phyloP scores from a whole-genome alignment of 2,329 filamentous ascomycete species.

The Calonectria henricotiae region DNA sequence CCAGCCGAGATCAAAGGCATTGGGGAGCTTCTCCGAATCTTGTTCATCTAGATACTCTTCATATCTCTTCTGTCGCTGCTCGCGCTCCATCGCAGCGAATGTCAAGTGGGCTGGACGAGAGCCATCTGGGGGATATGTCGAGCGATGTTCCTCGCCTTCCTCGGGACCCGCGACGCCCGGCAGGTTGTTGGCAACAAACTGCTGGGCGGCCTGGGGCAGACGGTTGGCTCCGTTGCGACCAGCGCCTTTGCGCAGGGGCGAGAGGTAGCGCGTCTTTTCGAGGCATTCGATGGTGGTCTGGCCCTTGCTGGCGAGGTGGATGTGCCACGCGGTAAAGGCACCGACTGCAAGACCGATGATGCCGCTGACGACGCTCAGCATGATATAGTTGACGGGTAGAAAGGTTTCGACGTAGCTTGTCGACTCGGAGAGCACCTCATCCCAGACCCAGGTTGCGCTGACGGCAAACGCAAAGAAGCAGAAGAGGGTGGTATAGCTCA shows the following conservation, averaged over 20 bases:
- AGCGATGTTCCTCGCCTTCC: constrained; percentile 79
- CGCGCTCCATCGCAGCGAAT: constrained; percentile 71
- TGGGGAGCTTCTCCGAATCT: constrained; percentile 89
- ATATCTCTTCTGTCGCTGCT: constrained; percentile 71
- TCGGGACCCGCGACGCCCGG: constrained; percentile 86
- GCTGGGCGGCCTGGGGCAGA: constrained; percentile 74
- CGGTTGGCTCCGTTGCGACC: constrained; percentile 70
- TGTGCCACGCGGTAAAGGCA: constrained; percentile 93
- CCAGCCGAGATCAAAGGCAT: constrained; percentile 93
- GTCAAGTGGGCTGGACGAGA: constrained; percentile 64
- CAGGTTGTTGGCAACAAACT: constrained; percentile 84
- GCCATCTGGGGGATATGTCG: constrained; percentile 53
- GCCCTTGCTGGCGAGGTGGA: constrained; percentile 83
- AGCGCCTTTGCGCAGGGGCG: constrained; percentile 79
- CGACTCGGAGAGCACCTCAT: constrained; percentile 82
- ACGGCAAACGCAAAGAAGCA: constrained; percentile 87
- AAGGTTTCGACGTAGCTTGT: constrained; percentile 81
- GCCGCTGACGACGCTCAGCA: constrained; percentile 88
- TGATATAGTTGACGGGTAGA: constrained; percentile 91
- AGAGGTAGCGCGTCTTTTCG: constrained; percentile 95
- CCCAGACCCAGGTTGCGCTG: constrained; percentile 86
- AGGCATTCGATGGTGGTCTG: constrained; percentile 97
- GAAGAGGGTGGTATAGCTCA: constrained; percentile 91
- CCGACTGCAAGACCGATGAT: constrained; percentile 93
- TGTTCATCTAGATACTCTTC: constrained; percentile 89